Base-by-base conservation (phyloP, 768 basidiomycete species). In the Boletus edulis region DNA sequence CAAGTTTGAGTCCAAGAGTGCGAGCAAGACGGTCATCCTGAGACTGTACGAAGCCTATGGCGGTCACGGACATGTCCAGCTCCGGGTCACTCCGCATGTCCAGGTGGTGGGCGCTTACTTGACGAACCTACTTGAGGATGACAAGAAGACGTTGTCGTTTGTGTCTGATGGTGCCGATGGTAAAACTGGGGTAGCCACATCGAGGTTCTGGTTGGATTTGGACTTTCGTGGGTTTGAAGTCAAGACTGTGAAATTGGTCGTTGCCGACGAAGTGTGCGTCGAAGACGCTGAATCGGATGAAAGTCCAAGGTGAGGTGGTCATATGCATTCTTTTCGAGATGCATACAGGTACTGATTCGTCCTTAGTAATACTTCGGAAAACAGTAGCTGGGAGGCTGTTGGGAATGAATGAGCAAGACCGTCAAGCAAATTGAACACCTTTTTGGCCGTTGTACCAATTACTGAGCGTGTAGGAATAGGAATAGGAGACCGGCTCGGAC, bases 31-130 rank as follows among this genome's bases (percentile, higher is more conserved):
- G 0, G 73, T 98, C 48, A 75, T 98, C 8, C 72, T 97, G 41
- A 81, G 96, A 9, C 62, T 98, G n/a, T 98, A 95, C 70, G 97
- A 99, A 68, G 92, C 93, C 1, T 89, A 83, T 57, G 97, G 97
- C 14, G 96, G 96, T 0, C 91, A 94, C 59, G 94, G 89, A 3
- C 79, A 75, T 18, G 85, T 81, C 6, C 77, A 74, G 27, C 66
- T 98, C 51, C 75, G 74, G 44, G 74, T 95, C 46, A 74, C 81
- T 0, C 70, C 71, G 3, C 72, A 79, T 39, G 49, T 92, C 5
- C 72, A 74, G 17, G 78, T 94, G 11, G 66, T 72, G 11, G 82
- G 81, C 46, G 94, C 87, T 1, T 79, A 78, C 55, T 64, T 82
- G 40, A 89, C 90, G 24, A 95, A 98, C 68, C 73, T 97, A 15